phyloP scores from a whole-genome alignment of 768 basidiomycete species.

The Calocera cornea region DNA sequence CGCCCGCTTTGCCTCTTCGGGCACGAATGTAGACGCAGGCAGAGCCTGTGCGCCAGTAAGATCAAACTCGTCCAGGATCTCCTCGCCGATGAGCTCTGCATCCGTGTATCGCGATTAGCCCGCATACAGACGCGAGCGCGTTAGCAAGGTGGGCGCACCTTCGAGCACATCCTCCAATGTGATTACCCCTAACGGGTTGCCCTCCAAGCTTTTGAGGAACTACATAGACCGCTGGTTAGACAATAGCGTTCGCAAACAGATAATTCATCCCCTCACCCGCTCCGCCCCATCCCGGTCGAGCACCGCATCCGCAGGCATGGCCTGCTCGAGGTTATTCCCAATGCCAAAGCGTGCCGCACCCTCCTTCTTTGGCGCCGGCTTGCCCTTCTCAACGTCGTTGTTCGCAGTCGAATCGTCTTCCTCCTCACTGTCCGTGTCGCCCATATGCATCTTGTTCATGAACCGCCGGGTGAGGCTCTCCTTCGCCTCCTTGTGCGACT shows the following conservation, averaged over 20 bases:
- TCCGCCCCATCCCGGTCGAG: constrained; percentile 59
- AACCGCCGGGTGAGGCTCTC: constrained; percentile 65
- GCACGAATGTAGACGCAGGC: constrained; percentile 32
- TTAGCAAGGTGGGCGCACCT: constrained; percentile 32
- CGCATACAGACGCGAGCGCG: neutral
- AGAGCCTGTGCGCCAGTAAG: constrained; percentile 38
- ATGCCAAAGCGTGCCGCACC: constrained; percentile 11
- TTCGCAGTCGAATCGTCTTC: constrained; percentile 16
- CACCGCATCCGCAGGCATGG: constrained; percentile 80
- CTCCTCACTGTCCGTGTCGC: constrained; percentile 40
- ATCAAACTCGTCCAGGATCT: constrained; percentile 87
- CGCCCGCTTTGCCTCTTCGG: constrained; percentile 19
- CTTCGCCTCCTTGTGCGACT: constrained; percentile 60
- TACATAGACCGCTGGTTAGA: too few relatives aligned
- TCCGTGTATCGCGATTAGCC: neutral
- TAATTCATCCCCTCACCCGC: constrained; percentile 43
- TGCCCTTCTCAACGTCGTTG: constrained; percentile 12
- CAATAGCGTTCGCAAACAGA: too few relatives aligned
- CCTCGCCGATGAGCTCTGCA: constrained; percentile 78
- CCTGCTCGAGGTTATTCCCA: constrained; percentile 46
- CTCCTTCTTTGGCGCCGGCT: constrained; percentile 16
- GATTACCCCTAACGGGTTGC: constrained; percentile 81
- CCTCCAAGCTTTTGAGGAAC: constrained; percentile 74
- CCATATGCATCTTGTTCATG: constrained; percentile 59
- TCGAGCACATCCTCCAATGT: constrained; percentile 88